phyloP scores from a whole-genome alignment of 108 stramenopile genomes.

The Epipyxis sp. region DNA sequence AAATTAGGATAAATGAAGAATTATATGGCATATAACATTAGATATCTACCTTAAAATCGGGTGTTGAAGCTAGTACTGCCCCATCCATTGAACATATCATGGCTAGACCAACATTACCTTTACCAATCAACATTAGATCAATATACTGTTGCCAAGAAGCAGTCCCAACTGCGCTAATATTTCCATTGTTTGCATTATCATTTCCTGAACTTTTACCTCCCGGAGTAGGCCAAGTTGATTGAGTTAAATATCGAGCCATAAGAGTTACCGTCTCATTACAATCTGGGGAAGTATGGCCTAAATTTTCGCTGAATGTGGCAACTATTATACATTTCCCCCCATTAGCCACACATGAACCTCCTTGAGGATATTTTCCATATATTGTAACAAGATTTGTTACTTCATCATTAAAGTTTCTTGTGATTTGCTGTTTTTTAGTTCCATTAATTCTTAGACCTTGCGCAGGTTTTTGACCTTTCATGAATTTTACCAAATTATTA shows the following conservation, averaged over 20 bases:
- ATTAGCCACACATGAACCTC: constrained; percentile 8
- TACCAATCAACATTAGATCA: constrained; percentile 10
- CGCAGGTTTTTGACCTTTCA: not conserved
- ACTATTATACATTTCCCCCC: constrained; percentile 17
- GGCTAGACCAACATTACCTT: not conserved
- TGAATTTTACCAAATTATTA: constrained; percentile 6
- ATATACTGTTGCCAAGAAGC: not conserved
- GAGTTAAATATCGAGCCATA: not conserved
- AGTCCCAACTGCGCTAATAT: not conserved
- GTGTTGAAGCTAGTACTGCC: not conserved
- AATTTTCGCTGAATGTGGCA: constrained; percentile 19
- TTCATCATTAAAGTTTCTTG: constrained; percentile 10
- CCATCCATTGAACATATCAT: not conserved
- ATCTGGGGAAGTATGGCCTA: constrained; percentile 10
- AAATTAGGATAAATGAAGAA: too few relatives aligned
- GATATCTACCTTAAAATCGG: not conserved
- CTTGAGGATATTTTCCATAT: not conserved
- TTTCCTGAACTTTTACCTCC: not conserved
- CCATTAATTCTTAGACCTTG: constrained; percentile 18
- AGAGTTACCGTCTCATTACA: constrained; percentile 18
- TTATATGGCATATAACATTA: too few relatives aligned
- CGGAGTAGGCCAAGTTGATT: constrained; percentile 4
- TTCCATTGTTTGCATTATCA: not conserved
- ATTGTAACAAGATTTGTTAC: not conserved
- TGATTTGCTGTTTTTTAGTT: constrained; percentile 18